Percentiles rank a stretch among this genome's conserved stretches.
Conservation (phyloP, 768 basidiomycete species). For the Lactifluus subvellereus region DNA sequence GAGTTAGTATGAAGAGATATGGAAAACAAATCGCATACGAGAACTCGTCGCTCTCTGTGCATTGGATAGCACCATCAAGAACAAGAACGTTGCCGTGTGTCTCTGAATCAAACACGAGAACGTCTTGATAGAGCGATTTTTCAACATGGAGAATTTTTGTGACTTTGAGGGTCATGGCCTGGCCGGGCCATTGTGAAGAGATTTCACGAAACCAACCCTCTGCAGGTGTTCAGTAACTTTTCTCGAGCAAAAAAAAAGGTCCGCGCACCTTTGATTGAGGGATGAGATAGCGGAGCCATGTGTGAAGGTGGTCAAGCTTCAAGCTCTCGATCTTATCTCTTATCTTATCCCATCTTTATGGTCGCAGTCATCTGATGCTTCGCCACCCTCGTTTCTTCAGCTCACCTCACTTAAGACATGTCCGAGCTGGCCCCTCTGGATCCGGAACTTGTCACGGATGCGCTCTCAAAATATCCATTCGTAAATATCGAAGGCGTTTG, state of each 20-base stretch:
- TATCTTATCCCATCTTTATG: background rate
- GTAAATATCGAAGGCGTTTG: slow-evolving; percentile 65
- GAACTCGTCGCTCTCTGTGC: slow-evolving; percentile 98
- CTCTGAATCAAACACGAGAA: slow-evolving; percentile 94
- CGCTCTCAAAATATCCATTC: slow-evolving; percentile 67
- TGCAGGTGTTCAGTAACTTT: slow-evolving; percentile 24
- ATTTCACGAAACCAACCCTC: slow-evolving; percentile 98
- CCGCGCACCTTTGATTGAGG: slow-evolving; percentile 32
- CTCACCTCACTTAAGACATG: slow-evolving; percentile 8
- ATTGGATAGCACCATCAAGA: slow-evolving; percentile 93
- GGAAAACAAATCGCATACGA: slow-evolving; percentile 52
- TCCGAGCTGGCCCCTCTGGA: slow-evolving; percentile 56
- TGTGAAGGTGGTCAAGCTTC: background rate
- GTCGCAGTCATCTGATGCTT: no score
- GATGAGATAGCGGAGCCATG: slow-evolving; percentile 38
- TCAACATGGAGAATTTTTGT: slow-evolving; percentile 92
- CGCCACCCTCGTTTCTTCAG: background rate
- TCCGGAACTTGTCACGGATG: slow-evolving; percentile 53
- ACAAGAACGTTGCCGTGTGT: slow-evolving; percentile 96
- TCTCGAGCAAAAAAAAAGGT: background rate
- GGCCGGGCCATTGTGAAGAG: slow-evolving; percentile 93
- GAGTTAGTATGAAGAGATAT: background rate
- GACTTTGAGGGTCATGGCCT: slow-evolving; percentile 96
- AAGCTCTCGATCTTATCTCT: background rate
- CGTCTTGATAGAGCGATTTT: slow-evolving; percentile 91